Base-by-base conservation (phyloP, 441 rosid genomes). In the Pelargonium citronellum region DNA sequence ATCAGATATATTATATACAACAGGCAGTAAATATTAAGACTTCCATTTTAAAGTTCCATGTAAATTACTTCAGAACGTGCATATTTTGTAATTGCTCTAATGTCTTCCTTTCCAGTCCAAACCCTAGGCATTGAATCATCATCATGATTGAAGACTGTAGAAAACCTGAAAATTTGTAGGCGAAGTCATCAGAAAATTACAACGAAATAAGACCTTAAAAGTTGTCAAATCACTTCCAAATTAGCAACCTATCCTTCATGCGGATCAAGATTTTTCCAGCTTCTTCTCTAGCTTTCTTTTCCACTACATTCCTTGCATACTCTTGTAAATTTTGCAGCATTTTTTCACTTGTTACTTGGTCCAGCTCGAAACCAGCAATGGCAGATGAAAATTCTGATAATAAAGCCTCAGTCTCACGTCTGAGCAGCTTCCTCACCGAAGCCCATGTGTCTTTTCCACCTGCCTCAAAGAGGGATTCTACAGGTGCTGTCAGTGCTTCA, bases 41-140 rank as follows among this genome's bases (percentile, higher is more conserved):
- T 13, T n/a, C 55, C 34, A 58, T 69, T 69, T 51, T 15, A 53
- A 75, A 4, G 74, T 71, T 43, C 44, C 67, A 30, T 34, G 41
- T 20, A 57, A 66, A 73, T 79, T 87, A 94, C 96, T 79, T 84
- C 88, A 17, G 82, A 61, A 0, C 89, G 89, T 41, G 92, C 97
- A 65, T 87, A 84, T 82, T 81, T 87, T 49, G 90, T 84, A 63
- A 87, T 90, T 78, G 84, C 80, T 74, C 81, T 84, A 39, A 90
- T 87, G 79, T 94, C 91, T 81, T 94, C 90, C 75, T 89, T 90
- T 69, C 92, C 89, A 19, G 94, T 85, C 97, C 99, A 91, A 77
- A 90, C 78, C 74, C 97, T 82, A 60, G 89, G 95, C 92, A 90
- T 80, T 64, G 80, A 87, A 70, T 89, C 86, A 65, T 82, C 64